phyloP scores from a whole-genome alignment of 1,284 basidiomycete species.

The Ganoderma multipileum region DNA sequence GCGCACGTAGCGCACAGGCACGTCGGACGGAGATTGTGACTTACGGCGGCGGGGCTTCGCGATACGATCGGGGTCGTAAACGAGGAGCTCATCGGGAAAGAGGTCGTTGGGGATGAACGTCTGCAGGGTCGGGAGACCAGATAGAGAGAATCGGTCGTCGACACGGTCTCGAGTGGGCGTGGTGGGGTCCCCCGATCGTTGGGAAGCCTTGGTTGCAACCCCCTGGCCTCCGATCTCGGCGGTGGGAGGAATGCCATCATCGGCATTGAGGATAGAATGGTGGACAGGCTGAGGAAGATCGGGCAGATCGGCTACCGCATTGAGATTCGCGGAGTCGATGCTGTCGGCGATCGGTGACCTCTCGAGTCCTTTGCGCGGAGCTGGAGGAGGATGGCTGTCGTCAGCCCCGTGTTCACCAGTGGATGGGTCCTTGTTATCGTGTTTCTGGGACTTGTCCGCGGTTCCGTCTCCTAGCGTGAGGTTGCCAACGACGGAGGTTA shows the following conservation, averaged over 20 bases:
- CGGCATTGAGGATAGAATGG: background rate
- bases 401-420: background rate
- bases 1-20: slow-evolving; percentile 28
- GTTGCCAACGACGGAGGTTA: slow-evolving; percentile 28
- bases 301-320: background rate
- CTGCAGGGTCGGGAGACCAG: slow-evolving; percentile 33
- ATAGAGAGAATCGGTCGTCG: slow-evolving; percentile 11
- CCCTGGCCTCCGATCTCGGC: background rate
- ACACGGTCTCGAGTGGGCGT: background rate
- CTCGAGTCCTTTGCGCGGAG: background rate
- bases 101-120: slow-evolving; percentile 36
- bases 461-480: slow-evolving; percentile 22
- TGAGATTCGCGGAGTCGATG: background rate
- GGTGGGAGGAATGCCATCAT: background rate
- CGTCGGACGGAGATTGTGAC: background rate
- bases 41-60: background rate
- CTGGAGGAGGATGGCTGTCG: background rate
- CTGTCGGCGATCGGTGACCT: background rate
- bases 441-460: background rate
- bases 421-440: background rate
- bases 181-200: background rate
- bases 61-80: slow-evolving; percentile 34
- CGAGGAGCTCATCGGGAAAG: slow-evolving; percentile 41
- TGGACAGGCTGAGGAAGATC: background rate
- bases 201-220: background rate